Percentiles rank a stretch among this genome's conserved stretches.
Evolutionary conservation across 2,329 filamentous ascomycete species (phyloP).

Genomic region (Harringtonia aguacate): DNA sequence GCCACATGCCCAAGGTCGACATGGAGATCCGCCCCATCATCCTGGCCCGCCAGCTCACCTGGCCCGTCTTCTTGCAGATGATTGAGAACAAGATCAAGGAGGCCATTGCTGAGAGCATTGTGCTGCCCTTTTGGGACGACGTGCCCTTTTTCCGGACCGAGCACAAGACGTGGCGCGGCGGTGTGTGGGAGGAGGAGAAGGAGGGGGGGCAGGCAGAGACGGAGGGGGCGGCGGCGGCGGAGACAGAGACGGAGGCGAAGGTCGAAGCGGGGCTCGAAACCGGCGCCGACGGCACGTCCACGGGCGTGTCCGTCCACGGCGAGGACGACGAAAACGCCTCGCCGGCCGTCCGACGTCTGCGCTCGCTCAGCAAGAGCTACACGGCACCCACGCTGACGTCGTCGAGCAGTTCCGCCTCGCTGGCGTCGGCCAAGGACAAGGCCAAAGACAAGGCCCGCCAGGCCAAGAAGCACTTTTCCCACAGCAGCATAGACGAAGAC

Average conservation of each 20-base stretch:
- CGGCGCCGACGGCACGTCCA: too few relatives aligned
- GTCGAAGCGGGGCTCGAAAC: not conserved
- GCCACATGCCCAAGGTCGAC: slow-evolving; percentile 87
- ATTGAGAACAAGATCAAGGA: slow-evolving; percentile 95
- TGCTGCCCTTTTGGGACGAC: slow-evolving; percentile 94
- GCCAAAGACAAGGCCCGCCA: not conserved
- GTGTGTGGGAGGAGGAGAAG: slow-evolving; percentile 55
- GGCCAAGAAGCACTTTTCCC: not conserved
- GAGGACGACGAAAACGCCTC: slow-evolving; percentile 27
- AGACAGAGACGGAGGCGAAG: not conserved
- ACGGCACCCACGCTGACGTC: slow-evolving; percentile 28
- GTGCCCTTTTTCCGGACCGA: slow-evolving; percentile 79
- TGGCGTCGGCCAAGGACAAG: slow-evolving; percentile 31
- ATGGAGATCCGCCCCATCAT: slow-evolving; percentile 94
- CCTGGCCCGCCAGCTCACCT: slow-evolving; percentile 90
- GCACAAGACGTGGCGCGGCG: slow-evolving; percentile 69
- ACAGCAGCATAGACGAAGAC: not conserved
- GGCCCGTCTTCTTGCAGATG: slow-evolving; percentile 79
- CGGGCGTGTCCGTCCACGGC: slow-evolving; percentile 20
- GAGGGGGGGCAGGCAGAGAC: slow-evolving; percentile 19
- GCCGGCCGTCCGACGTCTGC: slow-evolving; percentile 24
- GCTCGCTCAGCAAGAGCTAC: slow-evolving; percentile 44
- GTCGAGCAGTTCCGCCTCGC: slow-evolving; percentile 19
- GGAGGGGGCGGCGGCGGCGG: not conserved
- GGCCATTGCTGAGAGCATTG: slow-evolving; percentile 83